Base-by-base conservation (phyloP, 2,329 filamentous ascomycete species). In the Hypoxylon sp. region DNA sequence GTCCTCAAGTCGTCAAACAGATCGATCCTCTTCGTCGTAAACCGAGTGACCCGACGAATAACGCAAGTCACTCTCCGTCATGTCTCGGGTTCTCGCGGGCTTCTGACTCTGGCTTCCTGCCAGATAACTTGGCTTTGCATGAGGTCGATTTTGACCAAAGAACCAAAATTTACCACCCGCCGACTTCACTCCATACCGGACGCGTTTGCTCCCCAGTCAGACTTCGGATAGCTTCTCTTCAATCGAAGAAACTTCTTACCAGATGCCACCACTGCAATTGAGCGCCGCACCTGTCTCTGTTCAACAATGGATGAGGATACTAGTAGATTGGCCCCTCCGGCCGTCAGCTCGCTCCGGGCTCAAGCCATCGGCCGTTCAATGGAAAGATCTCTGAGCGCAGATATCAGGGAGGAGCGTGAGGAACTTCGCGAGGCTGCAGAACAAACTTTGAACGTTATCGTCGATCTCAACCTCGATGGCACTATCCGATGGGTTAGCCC, bases 401-500 rank as follows among this genome's bases (percentile, higher is more conserved):
- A 97, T 79, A 98, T 98, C 75, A 91, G 93, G 74, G 93, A 97
- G 77, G 94, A 98, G 82, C 89, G 94, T 69, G 92, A 97, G 78
- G 95, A 98, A 78, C 87, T 99, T 73, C 94, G 94, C 77, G 93
- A 97, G 82, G 96, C 95, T 43, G 96, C 95, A 55, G 95, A 98
- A 81, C 93, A 98, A 82, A 98, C 94, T 21, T 86, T 97, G 78
- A 99, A 98, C 80, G 93, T 97, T 70, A 97, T 99, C 78, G 87
- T 99, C 77, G 95, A 99, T 82, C 86, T 99, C 71, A 93, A 94
- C 76, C 87, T 98, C 61, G 92, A 98, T 77, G 93, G 93, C 71
- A 91, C 89, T 67, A 91, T 99, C 75, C 92, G 94, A 81, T 99
- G 96, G 93, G 94, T 97, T 74, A 98, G 95, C 79, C 93, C 94